Conservation (phyloP, 139 green algal species). For the Chlorella sp. region DNA sequence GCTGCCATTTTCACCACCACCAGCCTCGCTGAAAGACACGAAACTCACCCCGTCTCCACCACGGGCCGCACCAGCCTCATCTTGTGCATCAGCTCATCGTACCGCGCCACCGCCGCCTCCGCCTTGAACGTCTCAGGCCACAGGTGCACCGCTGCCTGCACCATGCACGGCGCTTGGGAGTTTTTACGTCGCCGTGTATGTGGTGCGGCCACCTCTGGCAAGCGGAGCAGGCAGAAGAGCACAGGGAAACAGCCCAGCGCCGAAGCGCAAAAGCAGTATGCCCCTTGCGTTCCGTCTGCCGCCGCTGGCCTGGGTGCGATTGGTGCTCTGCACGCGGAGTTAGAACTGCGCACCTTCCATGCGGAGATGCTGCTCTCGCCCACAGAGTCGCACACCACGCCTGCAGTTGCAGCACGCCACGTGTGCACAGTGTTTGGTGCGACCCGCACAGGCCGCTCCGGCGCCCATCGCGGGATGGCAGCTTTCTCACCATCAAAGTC, state of each 20-base stretch:
- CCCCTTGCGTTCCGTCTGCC: neutral
- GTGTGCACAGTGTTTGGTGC: no score
- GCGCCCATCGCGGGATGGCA: no score
- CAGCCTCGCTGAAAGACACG: neutral
- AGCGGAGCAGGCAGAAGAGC: neutral
- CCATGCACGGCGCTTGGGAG: neutral
- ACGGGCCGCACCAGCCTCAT: conserved; percentile 88
- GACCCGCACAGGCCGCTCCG: no score
- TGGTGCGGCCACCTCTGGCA: neutral
- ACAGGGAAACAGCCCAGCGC: neutral
- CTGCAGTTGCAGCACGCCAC: no score
- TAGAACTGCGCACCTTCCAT: conserved; percentile 77
- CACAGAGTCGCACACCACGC: conserved; percentile 91
- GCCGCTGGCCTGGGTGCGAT: no score
- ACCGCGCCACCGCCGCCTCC: conserved; percentile 38
- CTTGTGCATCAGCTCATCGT: conserved; percentile 66
- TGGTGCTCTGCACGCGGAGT: neutral
- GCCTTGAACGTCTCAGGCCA: conserved; percentile 88
- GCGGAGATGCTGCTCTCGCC: conserved; percentile 86
- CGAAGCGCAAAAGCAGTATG: neutral
- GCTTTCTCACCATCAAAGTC: conserved; percentile 1
- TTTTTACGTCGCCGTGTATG: neutral
- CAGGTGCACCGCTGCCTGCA: conserved; percentile 50
- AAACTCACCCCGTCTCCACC: conserved; percentile 87
- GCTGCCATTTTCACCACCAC: neutral